Evolutionary conservation across 2,329 filamentous ascomycete species (phyloP).

Genomic region (Penicillium sp.): DNA sequence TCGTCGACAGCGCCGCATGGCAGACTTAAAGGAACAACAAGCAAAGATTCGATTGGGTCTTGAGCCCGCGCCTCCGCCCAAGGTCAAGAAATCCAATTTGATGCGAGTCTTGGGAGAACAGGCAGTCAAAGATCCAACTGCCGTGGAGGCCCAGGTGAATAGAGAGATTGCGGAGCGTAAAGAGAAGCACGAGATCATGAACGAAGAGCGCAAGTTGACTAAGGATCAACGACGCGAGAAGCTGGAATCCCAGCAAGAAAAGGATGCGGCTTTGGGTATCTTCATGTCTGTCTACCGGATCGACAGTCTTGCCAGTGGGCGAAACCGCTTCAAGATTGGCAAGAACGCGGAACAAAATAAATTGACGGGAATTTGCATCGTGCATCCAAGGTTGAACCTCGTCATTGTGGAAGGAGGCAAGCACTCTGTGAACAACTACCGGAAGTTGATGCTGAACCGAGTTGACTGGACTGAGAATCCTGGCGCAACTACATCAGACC

Average conservation of each 20-base stretch:
- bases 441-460: slow-evolving; percentile 89
- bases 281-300: slow-evolving; percentile 87
- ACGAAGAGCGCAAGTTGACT: slow-evolving; percentile 82
- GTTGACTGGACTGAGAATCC: slow-evolving; percentile 94
- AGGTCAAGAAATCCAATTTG: slow-evolving; percentile 95
- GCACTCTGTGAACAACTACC: slow-evolving; percentile 80
- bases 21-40: slow-evolving; percentile 91
- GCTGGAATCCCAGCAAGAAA: slow-evolving; percentile 76
- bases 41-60: slow-evolving; percentile 92
- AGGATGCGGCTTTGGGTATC: slow-evolving; percentile 84
- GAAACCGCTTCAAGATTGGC: slow-evolving; percentile 89
- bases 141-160: slow-evolving; percentile 92
- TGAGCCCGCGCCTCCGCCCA: slow-evolving; percentile 85
- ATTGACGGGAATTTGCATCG: slow-evolving; percentile 85
- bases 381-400: slow-evolving; percentile 85
- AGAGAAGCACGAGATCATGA: slow-evolving; percentile 72
- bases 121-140: slow-evolving; percentile 93
- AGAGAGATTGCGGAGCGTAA: slow-evolving; percentile 86
- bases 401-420: slow-evolving; percentile 89
- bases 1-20: slow-evolving; percentile 85
- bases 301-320: slow-evolving; percentile 82
- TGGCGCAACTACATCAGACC: slow-evolving; percentile 61
- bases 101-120: slow-evolving; percentile 96
- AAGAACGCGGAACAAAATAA: slow-evolving; percentile 88
- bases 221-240: slow-evolving; percentile 88